Conservation (phyloP, 208 protist genomes). For the Leishmania amazonensis region DNA sequence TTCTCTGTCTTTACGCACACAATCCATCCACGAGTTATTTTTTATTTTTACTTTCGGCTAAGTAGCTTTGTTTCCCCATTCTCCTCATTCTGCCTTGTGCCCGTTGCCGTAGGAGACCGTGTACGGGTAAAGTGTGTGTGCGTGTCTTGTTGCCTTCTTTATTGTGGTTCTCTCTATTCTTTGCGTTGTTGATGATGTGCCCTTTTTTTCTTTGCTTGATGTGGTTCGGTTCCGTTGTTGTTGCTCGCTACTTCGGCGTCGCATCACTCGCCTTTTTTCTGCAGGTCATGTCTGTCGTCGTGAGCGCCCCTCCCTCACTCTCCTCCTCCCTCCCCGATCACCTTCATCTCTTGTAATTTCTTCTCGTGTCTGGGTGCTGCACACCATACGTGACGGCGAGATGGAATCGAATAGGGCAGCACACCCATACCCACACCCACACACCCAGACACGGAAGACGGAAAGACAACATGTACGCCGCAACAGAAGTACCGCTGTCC, state of each 20-base stretch:
- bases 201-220: not conserved
- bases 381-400: not conserved
- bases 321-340: not conserved
- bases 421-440: not conserved
- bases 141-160: not conserved
- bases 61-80: not conserved
- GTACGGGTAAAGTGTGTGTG: not conserved
- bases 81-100: not conserved
- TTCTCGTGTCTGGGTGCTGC: not conserved
- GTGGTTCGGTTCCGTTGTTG: not conserved
- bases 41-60: too few species aligned
- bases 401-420: not conserved
- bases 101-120: not conserved
- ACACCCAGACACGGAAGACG: not conserved
- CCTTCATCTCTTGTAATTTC: not conserved
- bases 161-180: not conserved
- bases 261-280: not conserved
- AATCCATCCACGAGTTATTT: too few species aligned
- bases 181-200: not conserved
- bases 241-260: not conserved
- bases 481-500: not conserved
- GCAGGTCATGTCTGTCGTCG: too few species aligned
- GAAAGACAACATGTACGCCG: not conserved
- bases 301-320: not conserved
- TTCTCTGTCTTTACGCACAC: not conserved